These are phyloP conservation scores for Skeletonema costatum DNA, from an alignment of 108 stramenopile species.

Conservation along the genomic window DNA sequence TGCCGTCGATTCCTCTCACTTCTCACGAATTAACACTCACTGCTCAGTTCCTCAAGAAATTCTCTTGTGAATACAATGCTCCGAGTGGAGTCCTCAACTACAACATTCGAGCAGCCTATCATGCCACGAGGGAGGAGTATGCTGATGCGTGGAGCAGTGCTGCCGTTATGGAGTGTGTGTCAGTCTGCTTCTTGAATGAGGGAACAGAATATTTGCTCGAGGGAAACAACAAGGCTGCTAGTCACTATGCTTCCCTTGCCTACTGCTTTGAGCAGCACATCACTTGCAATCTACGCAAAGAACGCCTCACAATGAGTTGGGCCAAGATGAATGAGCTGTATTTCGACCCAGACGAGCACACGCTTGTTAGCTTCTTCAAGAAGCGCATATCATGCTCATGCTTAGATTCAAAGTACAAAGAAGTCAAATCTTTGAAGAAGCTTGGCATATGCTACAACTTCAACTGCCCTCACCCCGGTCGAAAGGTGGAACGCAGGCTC, in stretches of 20 bases:
- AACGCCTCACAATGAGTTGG: not conserved
- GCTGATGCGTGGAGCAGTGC: not conserved
- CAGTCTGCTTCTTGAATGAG: not conserved
- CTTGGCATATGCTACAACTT: not conserved
- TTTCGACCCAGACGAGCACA: not conserved
- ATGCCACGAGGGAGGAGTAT: not conserved
- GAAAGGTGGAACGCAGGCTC: not conserved
- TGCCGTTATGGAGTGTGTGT: not conserved
- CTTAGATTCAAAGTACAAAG: not conserved
- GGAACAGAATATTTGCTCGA: not conserved
- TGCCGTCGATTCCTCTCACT: too few species aligned
- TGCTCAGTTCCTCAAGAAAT: not conserved
- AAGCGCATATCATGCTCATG: conserved; percentile 12
- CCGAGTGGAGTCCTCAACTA: not conserved
- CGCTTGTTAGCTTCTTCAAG: conserved; percentile 4
- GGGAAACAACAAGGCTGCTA: not conserved
- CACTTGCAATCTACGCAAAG: not conserved
- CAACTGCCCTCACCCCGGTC: not conserved
- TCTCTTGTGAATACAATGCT: not conserved
- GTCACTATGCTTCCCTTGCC: not conserved
- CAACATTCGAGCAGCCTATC: not conserved
- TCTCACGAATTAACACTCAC: too few species aligned
- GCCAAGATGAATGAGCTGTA: not conserved
- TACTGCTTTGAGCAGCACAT: not conserved
- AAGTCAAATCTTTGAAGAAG: not conserved